Conservation (phyloP, 768 basidiomycete species). For the Trichaptum fuscoviolaceum region DNA sequence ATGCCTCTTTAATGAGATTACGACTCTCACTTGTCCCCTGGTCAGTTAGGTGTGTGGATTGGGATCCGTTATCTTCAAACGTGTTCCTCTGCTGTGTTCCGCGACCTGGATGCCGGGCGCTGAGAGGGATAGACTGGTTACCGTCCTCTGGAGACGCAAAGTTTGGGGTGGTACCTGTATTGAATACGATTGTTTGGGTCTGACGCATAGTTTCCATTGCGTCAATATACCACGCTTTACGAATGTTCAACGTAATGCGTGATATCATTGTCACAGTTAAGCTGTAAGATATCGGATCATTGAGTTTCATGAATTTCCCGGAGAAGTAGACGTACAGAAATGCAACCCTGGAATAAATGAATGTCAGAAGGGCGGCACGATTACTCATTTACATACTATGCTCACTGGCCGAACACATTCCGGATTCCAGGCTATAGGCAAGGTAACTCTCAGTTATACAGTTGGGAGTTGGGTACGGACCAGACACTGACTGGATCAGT, state of each 20-base stretch:
- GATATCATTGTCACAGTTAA: slow-evolving; percentile 60
- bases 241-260: slow-evolving; percentile 55
- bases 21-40: too few species aligned
- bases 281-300: slow-evolving; percentile 6
- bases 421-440: slow-evolving; percentile 18
- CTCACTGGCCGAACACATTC: slow-evolving; percentile 33
- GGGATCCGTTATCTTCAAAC: not conserved
- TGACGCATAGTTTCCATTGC: not conserved
- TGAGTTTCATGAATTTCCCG: not conserved
- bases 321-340: not conserved
- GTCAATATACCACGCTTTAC: not conserved
- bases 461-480: not conserved
- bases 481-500: slow-evolving; percentile 13
- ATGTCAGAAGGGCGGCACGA: slow-evolving; percentile 21
- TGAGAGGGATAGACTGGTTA: not conserved
- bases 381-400: slow-evolving; percentile 7
- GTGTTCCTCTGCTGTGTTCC: not conserved
- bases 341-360: slow-evolving; percentile 26
- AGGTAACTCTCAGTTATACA: not conserved
- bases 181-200: not conserved
- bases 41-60: too few species aligned
- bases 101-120: not conserved
- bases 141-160: not conserved
- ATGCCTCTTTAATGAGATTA: too few species aligned
- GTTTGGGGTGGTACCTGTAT: not conserved